A percentile compares a stretch with the other conserved stretches of the same genome.
Conservation (phyloP, 2,329 filamentous ascomycete genomes). For the Podosphaera xanthii region DNA sequence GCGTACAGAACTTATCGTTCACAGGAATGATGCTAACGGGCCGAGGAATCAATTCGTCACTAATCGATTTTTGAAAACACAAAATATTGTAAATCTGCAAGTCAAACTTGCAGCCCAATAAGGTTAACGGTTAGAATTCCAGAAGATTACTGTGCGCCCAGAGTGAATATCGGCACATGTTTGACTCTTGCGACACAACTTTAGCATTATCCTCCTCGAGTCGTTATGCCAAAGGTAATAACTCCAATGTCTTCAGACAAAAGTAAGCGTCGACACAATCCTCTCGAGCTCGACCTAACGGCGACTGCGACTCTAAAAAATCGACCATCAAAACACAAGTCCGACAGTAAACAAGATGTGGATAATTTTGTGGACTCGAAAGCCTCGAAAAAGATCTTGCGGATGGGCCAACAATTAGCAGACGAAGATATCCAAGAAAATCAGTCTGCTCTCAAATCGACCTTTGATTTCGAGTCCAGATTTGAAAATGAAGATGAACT, state of each 20-base stretch:
- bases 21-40: too few species aligned
- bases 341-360: constrained; percentile 33
- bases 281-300: constrained; percentile 70
- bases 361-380: constrained; percentile 68
- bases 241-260: constrained; percentile 24
- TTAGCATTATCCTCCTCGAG: too few species aligned
- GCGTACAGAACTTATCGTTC: too few species aligned
- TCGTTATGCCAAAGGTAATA: background rate
- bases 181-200: too few species aligned
- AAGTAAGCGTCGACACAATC: constrained; percentile 56
- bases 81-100: too few species aligned
- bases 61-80: too few species aligned
- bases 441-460: constrained; percentile 26
- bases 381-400: constrained; percentile 68
- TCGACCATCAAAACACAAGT: constrained; percentile 48
- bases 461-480: constrained; percentile 63
- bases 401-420: constrained; percentile 69
- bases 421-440: constrained; percentile 49
- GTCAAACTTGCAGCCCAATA: too few species aligned
- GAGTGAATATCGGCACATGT: too few species aligned
- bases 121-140: too few species aligned
- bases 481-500: constrained; percentile 30
- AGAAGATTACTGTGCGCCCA: too few species aligned
- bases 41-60: too few species aligned
- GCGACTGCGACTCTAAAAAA: constrained; percentile 48